Base-by-base conservation (phyloP, 2,329 filamentous ascomycete species). In the Metarhizium anisopliae region DNA sequence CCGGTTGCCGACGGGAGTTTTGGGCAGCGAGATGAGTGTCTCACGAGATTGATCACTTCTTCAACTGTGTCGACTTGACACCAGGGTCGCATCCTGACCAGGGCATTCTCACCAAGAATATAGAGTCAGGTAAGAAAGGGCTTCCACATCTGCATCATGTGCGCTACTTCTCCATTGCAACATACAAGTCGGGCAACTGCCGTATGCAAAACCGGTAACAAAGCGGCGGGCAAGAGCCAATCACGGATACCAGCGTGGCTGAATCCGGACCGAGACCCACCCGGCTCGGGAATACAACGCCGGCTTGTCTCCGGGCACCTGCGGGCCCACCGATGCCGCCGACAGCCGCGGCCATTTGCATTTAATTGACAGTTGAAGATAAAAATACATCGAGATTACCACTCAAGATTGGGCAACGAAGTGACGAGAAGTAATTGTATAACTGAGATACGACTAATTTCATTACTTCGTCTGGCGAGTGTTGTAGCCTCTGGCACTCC, bases 241-340 rank as follows among this genome's bases (percentile, higher is more conserved):
- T 55, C 40, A 55, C n/a, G 18, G 40, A 40, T 20, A 20, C n/a
- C 45, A 45, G 18, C 30, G 32, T n/a, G 43, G 32, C 45, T 32
- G 38, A 42, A 35, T 20, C 29, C 35, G 50, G 47, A 49, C 30
- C n/a, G 53, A n/a, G 55, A 51, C 32, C 55, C 55, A 40, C 47
- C 8, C 51, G 51, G 55, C 47, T 53, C 51, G 51, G 51, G n/a
- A 45, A 2, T 30, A 30, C 7, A 5, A 45, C 51, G 47, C 43
- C 30, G 51, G 16, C 32, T 53, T 8, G 50, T 35, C 29, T 45
- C 51, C 55, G 45, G 35, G 50, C n/a, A 47, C 2, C 16, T 29
- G n/a, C 32, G 18, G 43, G 35, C 52, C 50, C 62, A 57, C 59
- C 63, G 62, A 64, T 61, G 57, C 63, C 61, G 59, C 64, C 64